A percentile compares a stretch with the other conserved stretches of the same genome.
These are phyloP conservation scores for Arctium lappa DNA, from an alignment of 129 eudicot genomes.

Conservation along the genomic window DNA sequence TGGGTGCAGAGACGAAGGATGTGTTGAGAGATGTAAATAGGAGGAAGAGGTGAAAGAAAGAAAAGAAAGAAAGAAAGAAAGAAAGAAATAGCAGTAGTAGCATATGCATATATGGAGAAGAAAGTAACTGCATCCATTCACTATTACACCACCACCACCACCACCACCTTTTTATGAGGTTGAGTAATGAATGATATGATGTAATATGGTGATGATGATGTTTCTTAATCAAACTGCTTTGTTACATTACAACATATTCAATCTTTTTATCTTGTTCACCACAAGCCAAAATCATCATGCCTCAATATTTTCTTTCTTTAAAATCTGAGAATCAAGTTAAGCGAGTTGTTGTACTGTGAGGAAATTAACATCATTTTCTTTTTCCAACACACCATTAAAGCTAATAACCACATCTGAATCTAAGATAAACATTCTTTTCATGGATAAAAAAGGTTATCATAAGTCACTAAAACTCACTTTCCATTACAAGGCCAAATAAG, in stretches of 20 bases:
- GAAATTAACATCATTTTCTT: no score
- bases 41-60: slow-evolving; percentile 23
- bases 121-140: slow-evolving; percentile 21
- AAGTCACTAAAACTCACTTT: not conserved
- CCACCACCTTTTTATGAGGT: not conserved
- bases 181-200: not conserved
- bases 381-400: no score
- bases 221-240: not conserved
- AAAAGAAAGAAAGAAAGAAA: slow-evolving; percentile 3
- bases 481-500: no score
- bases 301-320: no score
- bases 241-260: not conserved
- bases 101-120: not conserved
- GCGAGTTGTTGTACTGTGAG: no score
- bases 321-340: no score
- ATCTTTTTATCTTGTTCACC: no score
- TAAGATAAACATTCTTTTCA: no score
- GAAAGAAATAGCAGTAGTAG: slow-evolving; percentile 12
- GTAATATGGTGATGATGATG: not conserved
- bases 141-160: slow-evolving; percentile 5
- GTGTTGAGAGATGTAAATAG: slow-evolving; percentile 34
- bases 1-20: slow-evolving; percentile 28
- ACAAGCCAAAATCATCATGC: no score
- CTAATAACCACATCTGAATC: no score
- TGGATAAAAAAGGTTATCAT: not conserved